Base-by-base conservation (phyloP, 306 rosid genomes). In the Trichosanthes cucumerina region DNA sequence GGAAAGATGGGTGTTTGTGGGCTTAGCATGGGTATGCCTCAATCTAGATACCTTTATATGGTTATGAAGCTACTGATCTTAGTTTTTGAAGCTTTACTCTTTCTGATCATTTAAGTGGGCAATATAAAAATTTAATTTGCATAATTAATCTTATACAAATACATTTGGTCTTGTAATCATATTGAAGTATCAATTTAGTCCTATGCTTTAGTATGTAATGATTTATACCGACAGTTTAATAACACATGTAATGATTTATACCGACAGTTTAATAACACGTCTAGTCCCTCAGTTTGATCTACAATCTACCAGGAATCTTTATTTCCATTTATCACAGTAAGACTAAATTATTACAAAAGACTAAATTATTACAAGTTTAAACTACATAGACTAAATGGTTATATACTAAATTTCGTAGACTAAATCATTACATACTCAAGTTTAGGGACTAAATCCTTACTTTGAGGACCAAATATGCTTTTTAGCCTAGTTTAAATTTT, bases 1-100 rank as follows among this genome's bases (percentile, higher is more conserved):
- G 96, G 98, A 80, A 95, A 91, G 89, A 92, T 89, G 93, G 98
- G 97, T 82, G 88, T 95, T 86, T 95, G 98, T 82, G 98, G 98
- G 79, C 97, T 95, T 83, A 95, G 98, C 81, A 95, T 92, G 97
- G 98, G 98, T 92, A 91, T 85, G 96, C 71, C 76, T 84, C 56
- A 54, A 56, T 84, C 63, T 74, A 50, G 36, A 70, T 70, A 44
- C 57, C 75, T 36, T 34, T 66, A n/a, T 69, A 2, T 70, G 76
- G 7, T 70, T 44, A 44, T 70, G 57, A 24, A 46, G 12, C 36
- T 70, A 41, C 4, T 70, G 10, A 43, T 21, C 49, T 36, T 1
- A 16, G 15, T 13, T 36, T 38, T 10, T 16, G 44, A 26, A 0
- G 12, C 28, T 60, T 31, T 26, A 60, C 68, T 12, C 49, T 38